phyloP scores from a whole-genome alignment of 2,329 filamentous ascomycete genomes.

The Elsinoe arachidis region DNA sequence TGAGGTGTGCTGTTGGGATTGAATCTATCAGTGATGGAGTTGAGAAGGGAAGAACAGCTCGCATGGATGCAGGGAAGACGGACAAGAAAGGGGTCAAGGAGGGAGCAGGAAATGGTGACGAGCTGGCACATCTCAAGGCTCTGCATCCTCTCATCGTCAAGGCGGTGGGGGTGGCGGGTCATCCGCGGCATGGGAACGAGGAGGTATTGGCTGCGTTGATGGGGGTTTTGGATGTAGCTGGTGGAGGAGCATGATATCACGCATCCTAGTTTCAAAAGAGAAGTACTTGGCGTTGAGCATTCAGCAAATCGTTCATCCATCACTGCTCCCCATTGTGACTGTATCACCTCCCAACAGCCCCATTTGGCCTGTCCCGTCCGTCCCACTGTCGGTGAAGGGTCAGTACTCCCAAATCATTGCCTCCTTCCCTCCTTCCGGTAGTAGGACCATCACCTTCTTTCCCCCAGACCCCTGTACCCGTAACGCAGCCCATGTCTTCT shows the following conservation, averaged over 20 bases:
- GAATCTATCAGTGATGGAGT: constrained; percentile 44
- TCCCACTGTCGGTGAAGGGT: background rate
- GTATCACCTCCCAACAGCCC: background rate
- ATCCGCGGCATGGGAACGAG: constrained; percentile 52
- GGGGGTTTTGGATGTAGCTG: constrained; percentile 30
- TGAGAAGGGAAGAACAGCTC: too few species aligned
- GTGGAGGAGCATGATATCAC: background rate
- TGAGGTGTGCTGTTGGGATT: constrained; percentile 61
- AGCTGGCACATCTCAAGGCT: constrained; percentile 66
- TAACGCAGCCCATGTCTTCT: constrained; percentile 26
- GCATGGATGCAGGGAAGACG: constrained; percentile 19
- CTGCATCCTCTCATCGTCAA: constrained; percentile 70
- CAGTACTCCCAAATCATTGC: constrained; percentile 27
- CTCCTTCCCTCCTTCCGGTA: constrained; percentile 16
- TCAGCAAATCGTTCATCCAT: too few species aligned
- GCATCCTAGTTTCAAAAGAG: too few species aligned
- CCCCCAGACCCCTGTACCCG: constrained; percentile 24
- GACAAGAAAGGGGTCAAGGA: constrained; percentile 15
- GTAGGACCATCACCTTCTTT: constrained; percentile 24
- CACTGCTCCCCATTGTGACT: background rate
- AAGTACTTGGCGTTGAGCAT: too few species aligned
- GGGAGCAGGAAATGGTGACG: constrained; percentile 29
- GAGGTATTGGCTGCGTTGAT: constrained; percentile 32
- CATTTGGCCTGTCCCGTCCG: background rate
- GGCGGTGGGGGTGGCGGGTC: constrained; percentile 53